Evolutionary conservation across 1,139 yeast genomes (phyloP), one percentile per base, ranked within the genome.

Genomic region (Magnusiomyces tetraspermus): DNA sequence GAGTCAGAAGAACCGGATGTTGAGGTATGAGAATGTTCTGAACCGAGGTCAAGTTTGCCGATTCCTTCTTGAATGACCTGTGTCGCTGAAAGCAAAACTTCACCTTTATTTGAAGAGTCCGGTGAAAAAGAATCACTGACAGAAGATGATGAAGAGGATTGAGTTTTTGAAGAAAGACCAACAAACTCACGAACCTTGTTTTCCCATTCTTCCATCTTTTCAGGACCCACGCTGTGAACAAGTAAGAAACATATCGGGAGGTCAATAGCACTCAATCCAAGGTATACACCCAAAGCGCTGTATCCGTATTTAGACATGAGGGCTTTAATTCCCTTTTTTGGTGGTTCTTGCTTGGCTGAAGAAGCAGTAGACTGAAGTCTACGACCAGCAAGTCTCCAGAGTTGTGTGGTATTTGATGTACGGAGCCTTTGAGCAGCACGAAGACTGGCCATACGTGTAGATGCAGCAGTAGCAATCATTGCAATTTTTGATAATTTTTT

Each of bases 261-360:
- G 65, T 92, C 98, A 44, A 92, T 67, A 28, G 76, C 73, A 1
- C 87, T 76, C 21, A 92, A 67, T 0, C 78, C 83, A 40, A 88
- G 63, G 64, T 92, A 92, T 0, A 92, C 89, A 15, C 88, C 96
- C 22, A 92, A 71, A 0, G 96, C 97, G 6, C 95, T 80, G 72
- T 83, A 87, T 0, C 99, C 99, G 67, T 92, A 92, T 65, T 85
- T 85, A 63, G 85, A 83, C 67, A 87, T 77, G 58, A 92, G 73
- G 5, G 79, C 84, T 67, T 80, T 85, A 53, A 88, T 70, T 48
- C 55, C 55, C 5, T 85, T 83, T 1, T 72, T 68, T 15, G 75
- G 53, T 30, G 56, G 47, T 46, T 50, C 46, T 28, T 45, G 26
- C 36, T 48, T 21, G 2, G 46, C 46, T 30, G 42, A 38, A 33